Base-by-base conservation (phyloP, 768 basidiomycete genomes). In the Galerina marginata region DNA sequence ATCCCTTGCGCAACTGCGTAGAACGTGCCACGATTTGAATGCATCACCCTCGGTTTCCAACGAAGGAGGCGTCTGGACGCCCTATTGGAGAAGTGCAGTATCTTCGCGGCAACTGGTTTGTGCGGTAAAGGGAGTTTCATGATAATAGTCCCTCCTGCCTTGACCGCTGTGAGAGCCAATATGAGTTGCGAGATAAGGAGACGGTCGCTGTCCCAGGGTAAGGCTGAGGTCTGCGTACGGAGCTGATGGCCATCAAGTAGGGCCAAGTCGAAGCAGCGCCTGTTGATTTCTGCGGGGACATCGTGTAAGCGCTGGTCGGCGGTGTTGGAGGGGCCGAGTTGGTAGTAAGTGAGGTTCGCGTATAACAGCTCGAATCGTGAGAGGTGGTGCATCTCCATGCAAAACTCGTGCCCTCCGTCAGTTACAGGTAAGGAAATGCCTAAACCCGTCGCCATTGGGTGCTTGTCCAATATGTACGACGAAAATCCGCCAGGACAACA, bases 401-500 rank as follows among this genome's bases (percentile, higher is more conserved):
- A 9, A 26, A 56, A 61, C 16, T 48, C 20, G 37, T 61, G 60
- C 1, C 60, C 60, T 20, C 60, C 60, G 11, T 61, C 60, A 6
- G n/a, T 42, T 9, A 51, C 47, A 6, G 60, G 60, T 4, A 61
- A 40, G 6, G 60, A 61, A 1, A 61, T 46, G 5, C 60, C 60
- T 14, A 20, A 16, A 16, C 60, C 60, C 3, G 9, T 56, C 3
- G 60, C 46, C 29, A 2, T 11, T n/a, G 10, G 23, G 26, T 61
- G 49, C 39, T 56, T 56, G 12, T 43, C 49, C 12, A 61, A 39
- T 1, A 61, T 43, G 36, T 56, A 51, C 9, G 60, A 61, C 15
- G 60, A 61, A 50, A 61, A 61, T 20, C 60, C 54, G 5, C 60
- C 54, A 20, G 60, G 60, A 25, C 54, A 61, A 23, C 60, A 61